Evolutionary conservation across 257 asterid genomes (phyloP), one percentile per base, ranked within the genome.

Genomic region (Nemophila menziesii): DNA sequence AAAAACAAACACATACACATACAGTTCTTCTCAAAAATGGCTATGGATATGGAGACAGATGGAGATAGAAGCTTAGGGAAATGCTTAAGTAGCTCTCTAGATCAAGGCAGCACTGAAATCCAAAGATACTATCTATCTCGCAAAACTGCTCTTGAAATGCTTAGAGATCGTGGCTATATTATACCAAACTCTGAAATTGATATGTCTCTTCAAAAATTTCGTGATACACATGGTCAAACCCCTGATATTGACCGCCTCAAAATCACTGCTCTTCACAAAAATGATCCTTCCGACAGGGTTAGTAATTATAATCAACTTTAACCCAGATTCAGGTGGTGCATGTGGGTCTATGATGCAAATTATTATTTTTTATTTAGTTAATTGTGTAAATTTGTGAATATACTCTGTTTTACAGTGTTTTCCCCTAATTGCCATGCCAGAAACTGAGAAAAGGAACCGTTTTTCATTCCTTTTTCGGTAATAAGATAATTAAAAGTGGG

Each of bases 131-230:
- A 69, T 56, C 54, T 84, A 61, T 72, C 95, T 0, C 86, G 94
- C 12, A 64, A 69, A 61, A 89, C 95, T 7, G 21, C 70, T 52
- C 72, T 84, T 48, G 98, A 89, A 51, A 89, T 89, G 98, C 94
- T 89, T 5, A 78, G 63, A 60, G 95, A 89, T 36, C 90, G 98
- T 33, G 98, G 95, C 20, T 89, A 69, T 49, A 75, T 80, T 9
- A 80, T 84, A 11, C 95, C 93, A 48, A 54, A 16, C 45, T 47
- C 77, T 0, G 95, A 84, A 19, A 69, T 84, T 45, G 83, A 69
- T 11, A n/a, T 77, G 9, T 55, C 93, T 13, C 80, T 89, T 20
- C 57, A 66, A 17, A 80, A 76, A 2, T 89, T 89, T 44, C 79
- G 95, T 1, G 50, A 44, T 1, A 76, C 63, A 60, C 66, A 66